A percentile compares a stretch with the other conserved stretches of the same genome.
Evolutionary conservation across 2,329 filamentous ascomycete genomes (phyloP).

Genomic region (Pyrenophora teres): DNA sequence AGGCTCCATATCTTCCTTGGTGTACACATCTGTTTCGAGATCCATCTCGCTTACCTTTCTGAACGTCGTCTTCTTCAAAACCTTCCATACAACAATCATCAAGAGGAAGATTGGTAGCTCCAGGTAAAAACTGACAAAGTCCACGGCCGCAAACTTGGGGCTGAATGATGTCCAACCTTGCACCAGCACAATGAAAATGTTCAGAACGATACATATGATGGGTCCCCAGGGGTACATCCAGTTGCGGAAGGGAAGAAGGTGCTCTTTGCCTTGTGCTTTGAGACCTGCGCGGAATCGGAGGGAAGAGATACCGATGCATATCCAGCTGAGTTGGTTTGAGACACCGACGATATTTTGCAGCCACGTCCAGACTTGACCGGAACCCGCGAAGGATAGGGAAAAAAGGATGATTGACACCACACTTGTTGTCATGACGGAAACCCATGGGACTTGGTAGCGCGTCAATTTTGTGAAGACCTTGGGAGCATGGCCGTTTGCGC

Average conservation of each 20-base stretch:
- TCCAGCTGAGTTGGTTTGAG: conserved; percentile 59
- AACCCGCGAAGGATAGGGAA: conserved; percentile 52
- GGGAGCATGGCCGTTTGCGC: conserved; percentile 68
- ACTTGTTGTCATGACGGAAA: conserved; percentile 41
- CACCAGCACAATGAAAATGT: conserved; percentile 37
- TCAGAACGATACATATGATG: conserved; percentile 42
- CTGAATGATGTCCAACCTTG: conserved; percentile 59
- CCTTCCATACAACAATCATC: conserved; percentile 38
- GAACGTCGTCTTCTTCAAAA: conserved; percentile 38
- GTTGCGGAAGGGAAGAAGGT: conserved; percentile 60
- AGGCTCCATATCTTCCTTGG: conserved; percentile 37
- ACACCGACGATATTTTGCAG: conserved; percentile 70
- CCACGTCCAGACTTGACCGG: conserved; percentile 59
- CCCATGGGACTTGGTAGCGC: conserved; percentile 50
- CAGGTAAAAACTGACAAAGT: conserved; percentile 57
- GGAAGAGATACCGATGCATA: conserved; percentile 60
- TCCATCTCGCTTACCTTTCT: conserved; percentile 34
- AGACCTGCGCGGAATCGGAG: conserved; percentile 59
- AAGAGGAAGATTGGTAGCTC: conserved; percentile 42
- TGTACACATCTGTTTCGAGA: conserved; percentile 39
- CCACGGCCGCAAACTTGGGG: conserved; percentile 48
- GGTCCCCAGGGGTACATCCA: conserved; percentile 61
- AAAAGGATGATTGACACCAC: conserved; percentile 48
- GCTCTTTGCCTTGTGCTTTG: conserved; percentile 54
- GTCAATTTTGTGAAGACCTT: conserved; percentile 64